phyloP scores from a whole-genome alignment of 1,139 yeast species.

The Pichia sp. region DNA sequence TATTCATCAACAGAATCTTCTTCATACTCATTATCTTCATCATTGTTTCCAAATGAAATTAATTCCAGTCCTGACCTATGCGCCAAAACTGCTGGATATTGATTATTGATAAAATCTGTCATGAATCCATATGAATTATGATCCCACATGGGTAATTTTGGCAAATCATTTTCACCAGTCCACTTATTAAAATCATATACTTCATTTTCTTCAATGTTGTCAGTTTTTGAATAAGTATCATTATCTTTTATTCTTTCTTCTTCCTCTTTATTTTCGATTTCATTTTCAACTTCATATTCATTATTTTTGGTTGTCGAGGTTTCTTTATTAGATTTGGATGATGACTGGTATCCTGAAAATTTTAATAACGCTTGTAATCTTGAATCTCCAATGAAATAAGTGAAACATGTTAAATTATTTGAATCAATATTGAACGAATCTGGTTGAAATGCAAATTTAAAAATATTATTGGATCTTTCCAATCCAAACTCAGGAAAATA shows the following conservation, averaged over 20 bases:
- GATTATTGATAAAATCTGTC: constrained; percentile 32
- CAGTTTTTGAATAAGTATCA: neutral
- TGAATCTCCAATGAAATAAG: constrained; percentile 23
- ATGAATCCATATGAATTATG: constrained; percentile 68
- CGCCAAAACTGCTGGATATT: constrained; percentile 19
- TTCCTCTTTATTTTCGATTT: constrained; percentile 2
- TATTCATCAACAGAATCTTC: constrained; percentile 17
- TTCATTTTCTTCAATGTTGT: constrained; percentile 4
- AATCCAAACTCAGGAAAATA: constrained; percentile 47
- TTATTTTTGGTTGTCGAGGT: neutral
- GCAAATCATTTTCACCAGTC: constrained; percentile 19
- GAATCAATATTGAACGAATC: constrained; percentile 9
- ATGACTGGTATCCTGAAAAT: constrained; percentile 13
- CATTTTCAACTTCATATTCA: neutral
- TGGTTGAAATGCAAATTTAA: constrained; percentile 33
- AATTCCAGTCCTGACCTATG: constrained; percentile 1
- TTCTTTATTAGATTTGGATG: neutral
- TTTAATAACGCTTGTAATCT: constrained; percentile 21
- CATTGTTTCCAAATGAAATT: neutral
- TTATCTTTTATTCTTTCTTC: constrained; percentile 14
- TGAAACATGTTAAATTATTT: constrained; percentile 18
- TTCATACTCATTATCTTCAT: constrained; percentile 11
- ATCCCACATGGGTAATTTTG: constrained; percentile 26
- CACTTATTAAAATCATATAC: constrained; percentile 21
- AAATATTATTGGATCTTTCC: constrained; percentile 38